A percentile compares a stretch with the other conserved stretches of the same genome.
phyloP scores from a whole-genome alignment of 192 early-diverging fungal species.

The Coemansia sp. region DNA sequence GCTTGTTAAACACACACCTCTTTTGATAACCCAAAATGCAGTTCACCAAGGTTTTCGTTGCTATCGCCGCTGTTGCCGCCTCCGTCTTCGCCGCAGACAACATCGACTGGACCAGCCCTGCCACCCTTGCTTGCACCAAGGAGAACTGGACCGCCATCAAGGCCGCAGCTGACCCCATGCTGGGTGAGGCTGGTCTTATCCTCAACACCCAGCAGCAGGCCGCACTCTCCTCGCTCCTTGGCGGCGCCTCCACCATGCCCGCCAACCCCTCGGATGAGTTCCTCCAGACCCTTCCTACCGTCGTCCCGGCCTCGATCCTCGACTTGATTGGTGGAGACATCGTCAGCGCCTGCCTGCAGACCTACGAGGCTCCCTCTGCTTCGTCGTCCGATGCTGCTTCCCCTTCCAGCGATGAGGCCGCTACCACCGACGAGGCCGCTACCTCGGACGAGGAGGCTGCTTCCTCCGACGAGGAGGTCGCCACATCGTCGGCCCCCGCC shows the following conservation, averaged over 20 bases:
- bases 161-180: constrained; percentile 37
- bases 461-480: constrained; percentile 4
- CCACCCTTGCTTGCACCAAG: constrained; percentile 45
- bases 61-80: constrained; percentile 49
- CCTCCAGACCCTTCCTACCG: constrained; percentile 31
- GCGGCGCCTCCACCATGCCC: constrained; percentile 27
- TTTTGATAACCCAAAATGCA: constrained; percentile 28
- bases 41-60: constrained; percentile 56
- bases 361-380: constrained; percentile 21
- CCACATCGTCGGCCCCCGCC: constrained; percentile 20
- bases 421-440: constrained; percentile 9
- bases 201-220: constrained; percentile 28
- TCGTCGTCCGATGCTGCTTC: constrained; percentile 2
- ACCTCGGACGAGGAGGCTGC: constrained; percentile 7
- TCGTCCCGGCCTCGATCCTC: constrained; percentile 44
- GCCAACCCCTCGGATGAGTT: constrained; percentile 42
- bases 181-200: constrained; percentile 26
- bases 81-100: constrained; percentile 33
- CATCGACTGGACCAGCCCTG: constrained; percentile 48
- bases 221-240: constrained; percentile 24
- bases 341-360: constrained; percentile 31
- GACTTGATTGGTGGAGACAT: constrained; percentile 23
- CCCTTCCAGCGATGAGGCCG: not conserved
- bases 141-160: constrained; percentile 48
- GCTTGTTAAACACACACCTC: not conserved